Evolutionary conservation across 2,329 filamentous ascomycete genomes (phyloP).

Genomic region (Claviceps fusiformis): DNA sequence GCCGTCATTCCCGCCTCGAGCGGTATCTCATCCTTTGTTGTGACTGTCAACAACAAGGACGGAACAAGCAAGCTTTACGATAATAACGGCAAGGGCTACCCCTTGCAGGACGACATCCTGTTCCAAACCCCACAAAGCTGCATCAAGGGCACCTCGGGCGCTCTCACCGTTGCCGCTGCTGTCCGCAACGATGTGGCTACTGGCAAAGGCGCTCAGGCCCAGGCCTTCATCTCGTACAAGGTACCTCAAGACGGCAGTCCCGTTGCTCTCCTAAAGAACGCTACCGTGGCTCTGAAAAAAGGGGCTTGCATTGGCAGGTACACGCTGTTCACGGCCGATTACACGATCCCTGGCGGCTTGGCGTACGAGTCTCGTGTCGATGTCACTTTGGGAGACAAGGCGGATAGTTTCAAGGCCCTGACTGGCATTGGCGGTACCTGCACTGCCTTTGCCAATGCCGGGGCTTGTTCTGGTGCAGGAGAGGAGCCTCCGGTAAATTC

Average conservation of each 20-base stretch:
- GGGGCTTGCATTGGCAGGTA: conserved; percentile 33
- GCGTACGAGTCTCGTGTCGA: conserved; percentile 33
- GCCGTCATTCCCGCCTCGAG: conserved; percentile 39
- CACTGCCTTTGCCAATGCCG: conserved; percentile 23
- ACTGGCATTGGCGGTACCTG: conserved; percentile 32
- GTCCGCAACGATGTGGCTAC: conserved; percentile 32
- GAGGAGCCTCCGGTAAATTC: conserved; percentile 8
- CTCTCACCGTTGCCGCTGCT: conserved; percentile 31
- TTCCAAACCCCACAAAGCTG: conserved; percentile 45
- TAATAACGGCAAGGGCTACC: conserved; percentile 45
- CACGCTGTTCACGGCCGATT: conserved; percentile 31
- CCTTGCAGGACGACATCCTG: conserved; percentile 39
- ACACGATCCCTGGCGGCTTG: conserved; percentile 29
- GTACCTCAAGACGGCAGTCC: conserved; percentile 25
- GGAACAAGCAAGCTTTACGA: conserved; percentile 33
- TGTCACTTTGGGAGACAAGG: conserved; percentile 26
- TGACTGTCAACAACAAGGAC: conserved; percentile 34
- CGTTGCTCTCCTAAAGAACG: conserved; percentile 25
- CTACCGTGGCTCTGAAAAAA: conserved; percentile 25
- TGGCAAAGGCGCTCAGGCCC: conserved; percentile 26
- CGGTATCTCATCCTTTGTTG: conserved; percentile 48
- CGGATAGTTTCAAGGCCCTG: conserved; percentile 36
- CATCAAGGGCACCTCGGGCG: conserved; percentile 27
- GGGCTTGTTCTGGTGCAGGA: conserved; percentile 12
- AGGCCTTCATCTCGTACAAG: conserved; percentile 31